phyloP scores from a whole-genome alignment of 2,329 filamentous ascomycete species.

The Herpotrichia juniperi region DNA sequence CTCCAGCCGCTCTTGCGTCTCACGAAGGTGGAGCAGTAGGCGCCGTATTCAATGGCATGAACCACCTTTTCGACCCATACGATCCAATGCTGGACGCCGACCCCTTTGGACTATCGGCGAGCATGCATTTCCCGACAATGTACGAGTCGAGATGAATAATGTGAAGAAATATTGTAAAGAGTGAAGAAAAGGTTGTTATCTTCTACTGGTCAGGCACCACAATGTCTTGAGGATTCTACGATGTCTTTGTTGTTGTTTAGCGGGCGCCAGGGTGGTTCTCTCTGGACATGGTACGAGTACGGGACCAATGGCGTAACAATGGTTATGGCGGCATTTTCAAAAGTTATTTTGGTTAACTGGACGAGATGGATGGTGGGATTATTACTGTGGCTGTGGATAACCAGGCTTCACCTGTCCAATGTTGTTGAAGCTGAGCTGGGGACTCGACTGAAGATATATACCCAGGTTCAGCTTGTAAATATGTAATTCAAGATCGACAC shows the following conservation, averaged over 20 bases:
- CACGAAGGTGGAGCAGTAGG: constrained; percentile 29
- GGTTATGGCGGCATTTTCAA: constrained; percentile 27
- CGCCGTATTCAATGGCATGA: constrained; percentile 51
- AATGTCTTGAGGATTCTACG: neutral
- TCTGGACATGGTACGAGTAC: neutral
- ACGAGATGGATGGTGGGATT: neutral
- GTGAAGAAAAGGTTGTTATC: constrained; percentile 18
- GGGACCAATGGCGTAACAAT: neutral
- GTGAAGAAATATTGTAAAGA: constrained; percentile 14
- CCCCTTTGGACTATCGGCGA: constrained; percentile 89
- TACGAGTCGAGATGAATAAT: constrained; percentile 57
- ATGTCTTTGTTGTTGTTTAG: constrained; percentile 35
- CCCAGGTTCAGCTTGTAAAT: constrained; percentile 15
- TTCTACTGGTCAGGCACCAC: neutral
- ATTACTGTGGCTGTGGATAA: constrained; percentile 4
- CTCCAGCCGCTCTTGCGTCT: constrained; percentile 37
- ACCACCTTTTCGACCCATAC: constrained; percentile 69
- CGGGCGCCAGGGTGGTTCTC: constrained; percentile 29
- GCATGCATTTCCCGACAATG: constrained; percentile 90
- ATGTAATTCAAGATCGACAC: constrained; percentile 6
- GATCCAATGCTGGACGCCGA: constrained; percentile 91
- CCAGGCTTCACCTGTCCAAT: constrained; percentile 8
- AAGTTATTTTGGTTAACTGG: constrained; percentile 27
- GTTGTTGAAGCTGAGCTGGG: constrained; percentile 4
- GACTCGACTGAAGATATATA: constrained; percentile 1